These are phyloP conservation scores for Galeopsis tetrahit DNA, from an alignment of 257 asterid species.

Conservation along the genomic window DNA sequence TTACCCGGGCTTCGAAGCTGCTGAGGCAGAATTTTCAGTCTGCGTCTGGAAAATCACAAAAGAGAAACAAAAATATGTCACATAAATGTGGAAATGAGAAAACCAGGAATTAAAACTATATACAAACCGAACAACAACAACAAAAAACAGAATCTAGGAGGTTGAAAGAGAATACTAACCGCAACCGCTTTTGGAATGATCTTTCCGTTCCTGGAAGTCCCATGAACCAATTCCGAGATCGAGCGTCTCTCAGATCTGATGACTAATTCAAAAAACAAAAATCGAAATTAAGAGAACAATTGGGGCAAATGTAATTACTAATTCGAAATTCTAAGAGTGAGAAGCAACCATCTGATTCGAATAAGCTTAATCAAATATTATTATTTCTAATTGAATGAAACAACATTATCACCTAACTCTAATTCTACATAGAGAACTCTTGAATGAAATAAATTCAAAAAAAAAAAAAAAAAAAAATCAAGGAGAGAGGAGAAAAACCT, in stretches of 20 bases:
- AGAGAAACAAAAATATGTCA: background rate
- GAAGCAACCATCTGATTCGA: background rate
- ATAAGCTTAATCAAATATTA: background rate
- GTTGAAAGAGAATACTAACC: conserved; percentile 42
- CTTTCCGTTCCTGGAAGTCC: conserved; percentile 42
- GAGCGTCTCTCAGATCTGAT: conserved; percentile 57
- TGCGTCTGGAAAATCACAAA: conserved; percentile 44
- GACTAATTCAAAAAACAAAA: conserved; percentile 37
- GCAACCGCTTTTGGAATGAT: conserved; percentile 54
- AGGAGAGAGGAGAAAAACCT: conserved; percentile 20
- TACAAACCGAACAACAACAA: background rate
- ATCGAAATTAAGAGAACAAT: background rate
- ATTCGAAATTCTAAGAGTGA: background rate
- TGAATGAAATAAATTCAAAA: background rate
- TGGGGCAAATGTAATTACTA: background rate
- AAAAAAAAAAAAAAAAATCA: background rate
- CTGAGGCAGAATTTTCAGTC: conserved; percentile 49
- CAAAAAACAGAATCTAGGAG: background rate
- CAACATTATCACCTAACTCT: background rate
- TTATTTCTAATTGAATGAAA: background rate
- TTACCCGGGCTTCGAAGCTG: conserved; percentile 69
- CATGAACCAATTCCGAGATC: conserved; percentile 34
- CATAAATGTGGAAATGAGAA: background rate
- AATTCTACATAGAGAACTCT: background rate
- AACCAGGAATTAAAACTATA: background rate